These are phyloP conservation scores for Neurospora pannonica DNA, from an alignment of 495 filamentous ascomycete species.

Conservation along the genomic window DNA sequence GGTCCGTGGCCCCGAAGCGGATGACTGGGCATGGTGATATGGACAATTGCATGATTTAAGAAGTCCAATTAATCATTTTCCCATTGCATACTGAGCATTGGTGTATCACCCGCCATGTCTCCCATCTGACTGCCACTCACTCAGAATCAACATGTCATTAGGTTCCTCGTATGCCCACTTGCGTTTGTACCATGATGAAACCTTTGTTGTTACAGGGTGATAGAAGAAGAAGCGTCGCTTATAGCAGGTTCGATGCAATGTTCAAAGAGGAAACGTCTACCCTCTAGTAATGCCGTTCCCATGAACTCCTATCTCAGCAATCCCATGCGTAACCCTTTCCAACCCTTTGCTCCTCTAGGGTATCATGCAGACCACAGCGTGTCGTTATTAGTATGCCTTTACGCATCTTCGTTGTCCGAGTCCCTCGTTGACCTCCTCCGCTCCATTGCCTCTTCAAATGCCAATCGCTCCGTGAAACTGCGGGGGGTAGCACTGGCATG, in stretches of 20 bases:
- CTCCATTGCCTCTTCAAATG: constrained; percentile 33
- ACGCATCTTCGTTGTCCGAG: background rate
- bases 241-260: background rate
- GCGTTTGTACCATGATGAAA: background rate
- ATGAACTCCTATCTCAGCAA: background rate
- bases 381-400: background rate
- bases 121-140: background rate
- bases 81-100: background rate
- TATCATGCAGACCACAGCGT: background rate
- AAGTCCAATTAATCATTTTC: background rate
- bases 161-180: background rate
- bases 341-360: background rate
- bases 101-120: background rate
- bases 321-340: background rate
- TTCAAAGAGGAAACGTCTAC: background rate
- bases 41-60: background rate
- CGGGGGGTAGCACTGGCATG: constrained; percentile 22
- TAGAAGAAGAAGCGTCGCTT: background rate
- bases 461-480: constrained; percentile 35
- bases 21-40: background rate
- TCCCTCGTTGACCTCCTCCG: constrained; percentile 5
- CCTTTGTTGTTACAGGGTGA: background rate
- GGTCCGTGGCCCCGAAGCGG: background rate
- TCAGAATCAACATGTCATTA: background rate
- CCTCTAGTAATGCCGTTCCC: background rate